Evolutionary conservation across 257 asterid species (phyloP).

Genomic region (Forsythia suspensa): DNA sequence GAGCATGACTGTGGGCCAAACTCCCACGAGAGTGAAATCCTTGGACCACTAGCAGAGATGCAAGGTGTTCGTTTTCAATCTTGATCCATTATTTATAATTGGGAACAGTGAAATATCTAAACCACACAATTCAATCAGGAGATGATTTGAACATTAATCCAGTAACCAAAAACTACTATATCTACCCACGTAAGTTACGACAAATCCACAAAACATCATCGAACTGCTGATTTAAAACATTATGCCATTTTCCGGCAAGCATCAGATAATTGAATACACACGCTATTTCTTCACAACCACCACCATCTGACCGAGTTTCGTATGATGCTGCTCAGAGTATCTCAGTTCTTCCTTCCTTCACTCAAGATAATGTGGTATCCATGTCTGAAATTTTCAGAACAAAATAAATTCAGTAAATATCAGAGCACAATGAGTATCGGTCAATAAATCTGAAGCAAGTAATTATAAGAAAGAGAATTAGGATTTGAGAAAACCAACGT

Average conservation of each 20-base stretch:
- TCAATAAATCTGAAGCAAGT: background rate
- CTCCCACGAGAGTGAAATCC: too few relatives aligned
- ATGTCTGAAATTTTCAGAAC: constrained; percentile 54
- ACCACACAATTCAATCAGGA: background rate
- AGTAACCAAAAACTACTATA: background rate
- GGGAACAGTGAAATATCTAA: too few relatives aligned
- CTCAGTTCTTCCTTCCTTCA: constrained; percentile 97
- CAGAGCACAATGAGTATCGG: background rate
- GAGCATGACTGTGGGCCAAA: too few relatives aligned
- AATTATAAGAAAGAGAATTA: background rate
- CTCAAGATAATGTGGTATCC: constrained; percentile 91
- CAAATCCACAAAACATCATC: constrained; percentile 13
- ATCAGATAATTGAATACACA: constrained; percentile 11
- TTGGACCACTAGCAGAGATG: too few relatives aligned
- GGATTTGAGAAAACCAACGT: constrained; percentile 55
- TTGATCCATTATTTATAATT: background rate
- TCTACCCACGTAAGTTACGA: constrained; percentile 6
- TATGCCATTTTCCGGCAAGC: background rate
- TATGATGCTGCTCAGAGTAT: background rate
- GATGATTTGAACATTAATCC: background rate
- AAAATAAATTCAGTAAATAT: constrained; percentile 15
- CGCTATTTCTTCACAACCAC: constrained; percentile 1
- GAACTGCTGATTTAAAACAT: constrained; percentile 14
- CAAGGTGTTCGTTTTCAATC: background rate
- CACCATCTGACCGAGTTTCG: background rate